Percentiles rank a stretch among this genome's conserved stretches.
phyloP scores from a whole-genome alignment of 225 moss, liverwort and hornwort species.

The Antitrichia curtipendula region DNA sequence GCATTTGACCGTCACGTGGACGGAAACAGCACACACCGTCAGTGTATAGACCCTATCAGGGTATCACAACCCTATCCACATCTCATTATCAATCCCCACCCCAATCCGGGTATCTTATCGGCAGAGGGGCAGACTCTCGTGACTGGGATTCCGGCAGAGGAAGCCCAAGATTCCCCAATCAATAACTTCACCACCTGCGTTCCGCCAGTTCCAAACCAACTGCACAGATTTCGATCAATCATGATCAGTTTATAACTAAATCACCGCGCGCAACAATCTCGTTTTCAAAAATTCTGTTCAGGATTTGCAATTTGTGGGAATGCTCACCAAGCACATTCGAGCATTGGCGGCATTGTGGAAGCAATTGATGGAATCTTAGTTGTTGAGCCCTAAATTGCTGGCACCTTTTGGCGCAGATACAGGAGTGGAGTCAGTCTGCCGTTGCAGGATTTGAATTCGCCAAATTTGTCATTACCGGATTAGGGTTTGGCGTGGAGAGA shows the following conservation, averaged over 20 bases:
- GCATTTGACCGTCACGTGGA: neutral
- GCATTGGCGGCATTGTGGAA: neutral
- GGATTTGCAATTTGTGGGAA: neutral
- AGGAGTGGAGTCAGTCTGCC: neutral
- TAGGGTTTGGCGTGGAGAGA: neutral
- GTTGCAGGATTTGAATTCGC: neutral
- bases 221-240: neutral
- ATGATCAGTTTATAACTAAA: too few relatives aligned
- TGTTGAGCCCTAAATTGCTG: neutral
- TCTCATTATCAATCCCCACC: neutral
- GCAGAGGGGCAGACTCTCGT: too few relatives aligned
- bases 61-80: accelerated
- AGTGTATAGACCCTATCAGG: neutral
- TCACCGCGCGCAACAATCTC: neutral
- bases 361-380: neutral
- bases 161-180: neutral
- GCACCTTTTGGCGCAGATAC: neutral
- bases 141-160: neutral
- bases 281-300: neutral
- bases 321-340: neutral
- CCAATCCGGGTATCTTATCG: neutral
- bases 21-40: too few relatives aligned
- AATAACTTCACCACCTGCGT: neutral
- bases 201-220: neutral
- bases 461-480: neutral